Conservation (phyloP, 441 rosid species). For the Euphorbia schlechtendalii region DNA sequence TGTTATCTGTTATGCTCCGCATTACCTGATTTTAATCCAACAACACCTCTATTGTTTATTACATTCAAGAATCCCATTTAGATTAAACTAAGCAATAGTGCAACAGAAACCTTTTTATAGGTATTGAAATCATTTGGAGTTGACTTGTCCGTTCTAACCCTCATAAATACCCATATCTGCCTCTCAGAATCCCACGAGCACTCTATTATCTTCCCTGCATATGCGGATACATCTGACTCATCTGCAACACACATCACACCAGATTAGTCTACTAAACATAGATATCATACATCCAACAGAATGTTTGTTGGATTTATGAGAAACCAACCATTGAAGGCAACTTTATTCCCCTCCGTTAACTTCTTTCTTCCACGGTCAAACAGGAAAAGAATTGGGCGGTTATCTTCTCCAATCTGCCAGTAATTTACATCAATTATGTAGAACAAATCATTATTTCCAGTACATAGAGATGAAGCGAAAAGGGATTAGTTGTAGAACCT, state of each 20-base stretch:
- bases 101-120: conserved; percentile 51
- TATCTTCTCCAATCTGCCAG: conserved; percentile 42
- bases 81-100: background rate
- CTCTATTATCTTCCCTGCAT: conserved; percentile 73
- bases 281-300: too few relatives aligned
- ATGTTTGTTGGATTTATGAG: background rate
- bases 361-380: conserved; percentile 75
- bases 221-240: conserved; percentile 50
- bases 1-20: conserved; percentile 86
- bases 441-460: background rate
- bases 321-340: conserved; percentile 56
- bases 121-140: conserved; percentile 84
- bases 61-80: background rate
- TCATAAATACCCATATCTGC: conserved; percentile 65
- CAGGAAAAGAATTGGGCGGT: conserved; percentile 42
- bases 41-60: background rate
- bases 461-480: background rate
- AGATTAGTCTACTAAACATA: too few relatives aligned
- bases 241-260: conserved; percentile 31
- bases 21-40: conserved; percentile 45
- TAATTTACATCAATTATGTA: conserved; percentile 38
- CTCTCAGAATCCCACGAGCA: conserved; percentile 64
- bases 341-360: conserved; percentile 57
- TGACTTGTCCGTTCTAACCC: conserved; percentile 64
- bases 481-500: background rate